phyloP scores from a whole-genome alignment of 768 basidiomycete genomes.

The Collybia sordida region DNA sequence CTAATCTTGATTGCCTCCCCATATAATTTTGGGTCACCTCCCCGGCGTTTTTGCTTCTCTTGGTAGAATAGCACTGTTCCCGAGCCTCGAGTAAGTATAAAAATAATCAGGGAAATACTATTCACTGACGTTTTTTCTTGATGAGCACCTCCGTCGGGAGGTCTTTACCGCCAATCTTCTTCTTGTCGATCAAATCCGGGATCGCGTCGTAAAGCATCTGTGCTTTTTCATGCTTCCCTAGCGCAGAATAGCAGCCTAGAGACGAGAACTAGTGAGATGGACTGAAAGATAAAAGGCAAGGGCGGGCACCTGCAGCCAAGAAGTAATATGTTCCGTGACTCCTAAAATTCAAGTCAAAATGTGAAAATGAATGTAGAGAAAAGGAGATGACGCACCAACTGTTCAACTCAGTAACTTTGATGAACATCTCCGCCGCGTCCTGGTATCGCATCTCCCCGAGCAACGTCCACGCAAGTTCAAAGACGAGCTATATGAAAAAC shows the following conservation, averaged over 20 bases:
- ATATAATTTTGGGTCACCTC: slow-evolving; percentile 51
- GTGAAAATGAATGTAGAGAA: neutral
- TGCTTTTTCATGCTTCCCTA: slow-evolving; percentile 56
- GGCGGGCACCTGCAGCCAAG: slow-evolving; percentile 58
- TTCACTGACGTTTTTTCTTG: slow-evolving; percentile 66
- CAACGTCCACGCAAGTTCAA: slow-evolving; percentile 79
- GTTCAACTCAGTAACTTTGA: slow-evolving; percentile 65
- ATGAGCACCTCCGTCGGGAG: slow-evolving; percentile 78
- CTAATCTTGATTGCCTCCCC: slow-evolving; percentile 61
- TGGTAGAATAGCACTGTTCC: slow-evolving; percentile 69
- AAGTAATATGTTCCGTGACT: slow-evolving; percentile 80
- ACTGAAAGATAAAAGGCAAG: neutral
- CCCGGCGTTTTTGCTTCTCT: slow-evolving; percentile 58
- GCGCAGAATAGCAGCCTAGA: slow-evolving; percentile 60
- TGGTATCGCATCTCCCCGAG: slow-evolving; percentile 62
- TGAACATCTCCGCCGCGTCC: slow-evolving; percentile 67
- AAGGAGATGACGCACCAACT: slow-evolving; percentile 46
- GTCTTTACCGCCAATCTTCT: slow-evolving; percentile 64
- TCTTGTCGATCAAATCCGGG: slow-evolving; percentile 57
- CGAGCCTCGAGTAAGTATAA: neutral
- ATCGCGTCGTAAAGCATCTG: slow-evolving; percentile 61
- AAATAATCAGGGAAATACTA: neutral
- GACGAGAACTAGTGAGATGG: neutral
- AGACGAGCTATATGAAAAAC: slow-evolving; percentile 48
- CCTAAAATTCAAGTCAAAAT: slow-evolving; percentile 35